Evolutionary conservation across 148 eudicot genomes (phyloP).

Genomic region (Cornus florida): DNA sequence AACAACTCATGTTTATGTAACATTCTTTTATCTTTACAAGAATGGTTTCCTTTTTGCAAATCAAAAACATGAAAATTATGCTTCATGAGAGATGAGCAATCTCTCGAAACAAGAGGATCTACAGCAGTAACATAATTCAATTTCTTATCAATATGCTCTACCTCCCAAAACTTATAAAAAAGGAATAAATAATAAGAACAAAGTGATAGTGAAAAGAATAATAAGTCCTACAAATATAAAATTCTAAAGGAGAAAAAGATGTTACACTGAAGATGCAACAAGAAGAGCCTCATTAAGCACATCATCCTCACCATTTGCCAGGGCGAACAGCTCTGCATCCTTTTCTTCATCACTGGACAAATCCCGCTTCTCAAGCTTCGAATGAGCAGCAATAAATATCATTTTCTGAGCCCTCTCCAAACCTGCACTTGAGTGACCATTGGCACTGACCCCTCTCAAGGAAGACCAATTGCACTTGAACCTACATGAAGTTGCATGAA

Average conservation of each 20-base stretch:
- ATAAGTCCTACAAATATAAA: conserved; percentile 41
- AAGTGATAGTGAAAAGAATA: conserved; percentile 39
- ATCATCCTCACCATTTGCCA: conserved; percentile 79
- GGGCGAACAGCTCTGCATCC: conserved; percentile 66
- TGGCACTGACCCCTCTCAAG: conserved; percentile 51
- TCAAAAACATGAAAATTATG: conserved; percentile 10
- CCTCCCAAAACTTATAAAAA: conserved; percentile 28
- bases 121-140: conserved; percentile 14
- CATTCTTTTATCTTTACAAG: conserved; percentile 1
- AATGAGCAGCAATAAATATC: conserved; percentile 81
- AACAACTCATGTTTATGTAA: conserved; percentile 4
- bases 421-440: conserved; percentile 53
- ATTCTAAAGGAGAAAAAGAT: conserved; percentile 22
- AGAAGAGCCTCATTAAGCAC: conserved; percentile 75
- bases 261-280: conserved; percentile 71
- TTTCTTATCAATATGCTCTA: conserved; percentile 28
- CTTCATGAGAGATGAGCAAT: conserved; percentile 5
- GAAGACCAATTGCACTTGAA: conserved; percentile 58
- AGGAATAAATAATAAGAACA: conserved; percentile 19
- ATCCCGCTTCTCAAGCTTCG: conserved; percentile 72
- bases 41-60: conserved; percentile 18
- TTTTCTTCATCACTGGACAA: conserved; percentile 64
- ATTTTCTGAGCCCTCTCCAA: conserved; percentile 78
- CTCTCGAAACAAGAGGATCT: neutral
- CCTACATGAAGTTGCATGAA: conserved; percentile 81